A percentile compares a stretch with the other conserved stretches of the same genome.
Evolutionary conservation across 352 stramenopile genomes (phyloP).

Genomic region (Peronospora tabacina): DNA sequence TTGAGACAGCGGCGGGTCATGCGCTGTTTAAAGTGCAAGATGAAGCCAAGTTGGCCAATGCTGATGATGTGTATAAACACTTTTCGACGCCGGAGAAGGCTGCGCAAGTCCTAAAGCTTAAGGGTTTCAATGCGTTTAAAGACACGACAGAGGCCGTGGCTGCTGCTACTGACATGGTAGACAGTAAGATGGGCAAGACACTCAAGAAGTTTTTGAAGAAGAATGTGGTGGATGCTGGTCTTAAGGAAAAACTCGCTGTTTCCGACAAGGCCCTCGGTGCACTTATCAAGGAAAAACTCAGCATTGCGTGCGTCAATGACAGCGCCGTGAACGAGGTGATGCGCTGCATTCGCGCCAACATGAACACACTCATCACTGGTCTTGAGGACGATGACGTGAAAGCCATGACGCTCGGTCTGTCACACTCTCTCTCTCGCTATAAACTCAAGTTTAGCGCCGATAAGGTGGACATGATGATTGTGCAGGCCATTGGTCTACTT

Average conservation of each 20-base stretch:
- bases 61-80: slow-evolving; percentile 89
- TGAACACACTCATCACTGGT: slow-evolving; percentile 90
- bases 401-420: slow-evolving; percentile 99
- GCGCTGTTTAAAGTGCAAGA: slow-evolving; percentile 99
- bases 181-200: slow-evolving; percentile 95
- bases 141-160: slow-evolving; percentile 97
- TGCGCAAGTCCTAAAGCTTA: slow-evolving; percentile 89
- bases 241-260: slow-evolving; percentile 95
- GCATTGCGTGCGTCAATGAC: slow-evolving; percentile 90
- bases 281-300: slow-evolving; percentile 98
- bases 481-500: slow-evolving; percentile 98
- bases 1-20: slow-evolving; percentile 98
- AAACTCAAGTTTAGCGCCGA: slow-evolving; percentile 99
- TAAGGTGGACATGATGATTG: slow-evolving; percentile 99
- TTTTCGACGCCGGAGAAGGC: slow-evolving; percentile 89
- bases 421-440: slow-evolving; percentile 96
- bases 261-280: slow-evolving; percentile 93
- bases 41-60: slow-evolving; percentile 87
- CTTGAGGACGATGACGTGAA: slow-evolving; percentile 87
- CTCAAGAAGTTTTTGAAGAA: slow-evolving; percentile 99
- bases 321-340: slow-evolving; percentile 93
- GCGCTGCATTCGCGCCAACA: slow-evolving; percentile 93
- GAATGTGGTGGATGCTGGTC: slow-evolving; percentile 90
- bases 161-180: slow-evolving; percentile 94
- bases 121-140: slow-evolving; percentile 98